phyloP scores from a whole-genome alignment of 352 stramenopile species.

The Phytophthora sojae region DNA sequence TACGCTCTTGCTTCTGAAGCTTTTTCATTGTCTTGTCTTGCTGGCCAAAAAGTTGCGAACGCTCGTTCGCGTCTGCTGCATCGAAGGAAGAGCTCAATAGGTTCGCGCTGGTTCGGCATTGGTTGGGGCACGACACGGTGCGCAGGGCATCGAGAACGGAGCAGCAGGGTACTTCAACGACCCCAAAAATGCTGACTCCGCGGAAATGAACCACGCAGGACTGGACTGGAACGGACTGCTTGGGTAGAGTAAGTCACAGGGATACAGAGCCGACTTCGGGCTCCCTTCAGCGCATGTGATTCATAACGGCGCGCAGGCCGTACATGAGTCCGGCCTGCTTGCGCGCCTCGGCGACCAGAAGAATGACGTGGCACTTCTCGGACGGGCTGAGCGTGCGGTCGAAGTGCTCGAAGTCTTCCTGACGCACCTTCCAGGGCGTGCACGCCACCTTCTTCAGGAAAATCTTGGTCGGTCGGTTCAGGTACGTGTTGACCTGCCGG shows the following conservation, averaged over 20 bases:
- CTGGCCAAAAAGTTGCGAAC: conserved; percentile 34
- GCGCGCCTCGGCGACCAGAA: conserved; percentile 82
- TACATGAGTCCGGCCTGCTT: conserved; percentile 92
- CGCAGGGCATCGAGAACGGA: conserved; percentile 15
- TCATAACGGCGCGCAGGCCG: conserved; percentile 85
- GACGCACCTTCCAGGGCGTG: conserved; percentile 83
- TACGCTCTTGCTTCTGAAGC: conserved; percentile 27
- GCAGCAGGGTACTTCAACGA: conserved; percentile 15
- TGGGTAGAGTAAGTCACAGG: conserved; percentile 19
- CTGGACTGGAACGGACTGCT: conserved; percentile 25
- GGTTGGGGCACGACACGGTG: conserved; percentile 19
- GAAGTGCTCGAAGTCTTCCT: conserved; percentile 88
- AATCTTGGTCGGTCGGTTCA: conserved; percentile 88
- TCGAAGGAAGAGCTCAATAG: conserved; percentile 42
- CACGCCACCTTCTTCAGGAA: conserved; percentile 90
- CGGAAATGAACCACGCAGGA: conserved; percentile 27
- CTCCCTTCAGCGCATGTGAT: conserved; percentile 79
- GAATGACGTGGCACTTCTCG: conserved; percentile 88
- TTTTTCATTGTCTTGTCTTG: conserved; percentile 39
- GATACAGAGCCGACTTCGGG: conserved; percentile 20
- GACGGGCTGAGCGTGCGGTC: conserved; percentile 78
- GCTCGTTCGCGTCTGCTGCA: conserved; percentile 36
- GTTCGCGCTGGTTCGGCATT: conserved; percentile 18
- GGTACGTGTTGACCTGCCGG: conserved; percentile 79
- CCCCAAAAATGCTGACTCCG: conserved; percentile 16